Conservation (phyloP, 192 early-diverging fungal genomes). For the Coemansia sp. region DNA sequence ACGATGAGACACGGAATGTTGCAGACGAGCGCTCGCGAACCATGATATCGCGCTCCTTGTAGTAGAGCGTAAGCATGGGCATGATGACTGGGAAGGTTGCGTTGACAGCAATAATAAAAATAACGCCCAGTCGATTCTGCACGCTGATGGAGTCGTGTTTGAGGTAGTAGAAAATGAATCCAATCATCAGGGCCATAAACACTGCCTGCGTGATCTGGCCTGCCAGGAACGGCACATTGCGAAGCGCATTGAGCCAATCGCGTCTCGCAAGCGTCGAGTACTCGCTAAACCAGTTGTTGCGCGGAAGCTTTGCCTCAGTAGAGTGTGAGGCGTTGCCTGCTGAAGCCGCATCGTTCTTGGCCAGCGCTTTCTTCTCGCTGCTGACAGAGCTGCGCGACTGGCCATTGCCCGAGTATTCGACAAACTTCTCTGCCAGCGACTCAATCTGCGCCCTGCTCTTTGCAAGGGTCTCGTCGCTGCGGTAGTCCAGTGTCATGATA, state of each 20-base stretch:
- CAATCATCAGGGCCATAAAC: slow-evolving; percentile 57
- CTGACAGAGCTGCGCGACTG: neutral
- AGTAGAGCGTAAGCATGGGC: slow-evolving; percentile 55
- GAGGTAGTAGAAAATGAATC: slow-evolving; percentile 60
- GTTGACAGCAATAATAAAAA: slow-evolving; percentile 56
- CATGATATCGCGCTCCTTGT: slow-evolving; percentile 58
- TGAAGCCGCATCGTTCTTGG: neutral
- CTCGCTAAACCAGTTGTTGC: slow-evolving; percentile 58
- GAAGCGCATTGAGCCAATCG: slow-evolving; percentile 51
- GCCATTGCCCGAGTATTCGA: slow-evolving; percentile 11
- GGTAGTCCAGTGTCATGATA: slow-evolving; percentile 60
- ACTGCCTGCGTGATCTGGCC: slow-evolving; percentile 42
- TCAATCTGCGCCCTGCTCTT: slow-evolving; percentile 47
- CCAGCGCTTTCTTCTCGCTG: slow-evolving; percentile 20
- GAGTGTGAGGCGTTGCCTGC: neutral
- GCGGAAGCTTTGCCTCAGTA: slow-evolving; percentile 24
- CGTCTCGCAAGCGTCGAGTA: slow-evolving; percentile 55
- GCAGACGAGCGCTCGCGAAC: slow-evolving; percentile 66
- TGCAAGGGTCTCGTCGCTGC: slow-evolving; percentile 42
- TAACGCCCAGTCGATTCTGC: slow-evolving; percentile 54
- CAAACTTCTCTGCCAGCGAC: slow-evolving; percentile 41
- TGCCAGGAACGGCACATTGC: slow-evolving; percentile 42
- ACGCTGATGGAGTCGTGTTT: slow-evolving; percentile 43
- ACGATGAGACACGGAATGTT: slow-evolving; percentile 64
- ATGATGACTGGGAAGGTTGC: slow-evolving; percentile 61